Base-by-base conservation (phyloP, 129 eudicot genomes). In the Flaveria sonorensis region DNA sequence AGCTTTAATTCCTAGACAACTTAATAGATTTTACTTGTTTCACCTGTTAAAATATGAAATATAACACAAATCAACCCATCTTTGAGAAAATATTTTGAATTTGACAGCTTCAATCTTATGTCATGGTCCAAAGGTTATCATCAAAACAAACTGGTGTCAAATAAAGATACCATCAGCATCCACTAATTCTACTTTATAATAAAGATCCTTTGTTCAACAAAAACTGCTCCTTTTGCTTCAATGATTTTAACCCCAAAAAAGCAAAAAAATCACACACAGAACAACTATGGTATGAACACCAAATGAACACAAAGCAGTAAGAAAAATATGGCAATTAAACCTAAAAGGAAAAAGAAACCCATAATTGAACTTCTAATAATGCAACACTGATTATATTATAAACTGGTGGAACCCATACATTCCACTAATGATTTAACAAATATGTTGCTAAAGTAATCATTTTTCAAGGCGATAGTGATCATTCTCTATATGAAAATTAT, bases 131-230 rank as follows among this genome's bases (percentile, higher is more conserved):
- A 77, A 23, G 19, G 48, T 46, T 60, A 60, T 78, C 30, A 18
- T 59, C 50, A 71, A 71, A 79, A 71, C 43, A 48, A 39, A 20
- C 20, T 53, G 43, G 53, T 73, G 75, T 66, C 50, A 42, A 66
- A 36, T 80, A 81, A 56, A 78, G 75, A 81, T 81, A 21, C 43
- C 79, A 80, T 81, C 84, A 81, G 80, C 84, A 81, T 74, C 84
- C 84, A 81, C 84, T 81, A 46, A 81, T 53, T 81, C 75, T 68
- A n/a, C 84, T 81, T 81, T 81, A 68, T 68, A 8, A 66, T 52
- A 80, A 81, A 67, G 84, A 81, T 74, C 84, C 64, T 80, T 73
- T 73, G 71, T 52, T 80, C 84, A 81, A 81, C 76, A 67, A 81
- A 81, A 74, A 65, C 76, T 67, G 75, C 84, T 59, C 76, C 80